Base-by-base conservation (phyloP, 139 green algal genomes). In the Pleodorina starrii region DNA sequence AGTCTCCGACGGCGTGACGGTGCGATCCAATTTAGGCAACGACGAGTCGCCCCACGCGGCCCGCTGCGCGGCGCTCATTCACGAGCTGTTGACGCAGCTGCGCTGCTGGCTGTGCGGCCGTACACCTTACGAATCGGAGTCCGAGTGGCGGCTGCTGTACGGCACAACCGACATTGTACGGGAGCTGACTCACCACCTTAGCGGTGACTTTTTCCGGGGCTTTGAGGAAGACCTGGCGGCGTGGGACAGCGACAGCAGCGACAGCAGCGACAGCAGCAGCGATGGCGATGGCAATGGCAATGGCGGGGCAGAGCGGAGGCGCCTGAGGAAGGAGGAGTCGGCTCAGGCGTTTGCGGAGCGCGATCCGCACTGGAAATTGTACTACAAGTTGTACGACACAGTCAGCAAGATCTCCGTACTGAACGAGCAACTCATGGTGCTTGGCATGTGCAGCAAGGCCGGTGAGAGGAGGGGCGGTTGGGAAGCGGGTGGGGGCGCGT, bases 311-410 rank as follows among this genome's bases (percentile, higher is more conserved):
- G 72, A 59, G 44, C 14, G 36, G 32, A 2, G 75, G 42, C n/a
- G n/a, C n/a, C n/a, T n/a, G n/a, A n/a, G 44, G 12, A 36, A 38
- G 42, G 73, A 36, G 42, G 42, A 48, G 19, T 19, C 27, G 40
- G 77, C 77, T 50, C 36, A 72, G 48, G 51, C n/a, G 32, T 25
- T 42, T 32, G 38, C 79, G 27, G 79, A 86, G 29, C 57, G 40
- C 3, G 79, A 86, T 43, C 29, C 38, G 5, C 79, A 86, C 32
- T 36, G 38, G 40, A 38, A 75, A 38, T 25, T 75, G 57, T 86
- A 86, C 79, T 86, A 86, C 57, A 59, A 50, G 14, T n/a, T 69
- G 29, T 86, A 86, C 79, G 46, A 86, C 36, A 32, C 6, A 36
- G 10, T 86, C 23, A 59, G 12, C 25, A 29, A 86, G 36, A 32